Conservation (phyloP, 2,329 filamentous ascomycete species). For the Apiospora hydei region DNA sequence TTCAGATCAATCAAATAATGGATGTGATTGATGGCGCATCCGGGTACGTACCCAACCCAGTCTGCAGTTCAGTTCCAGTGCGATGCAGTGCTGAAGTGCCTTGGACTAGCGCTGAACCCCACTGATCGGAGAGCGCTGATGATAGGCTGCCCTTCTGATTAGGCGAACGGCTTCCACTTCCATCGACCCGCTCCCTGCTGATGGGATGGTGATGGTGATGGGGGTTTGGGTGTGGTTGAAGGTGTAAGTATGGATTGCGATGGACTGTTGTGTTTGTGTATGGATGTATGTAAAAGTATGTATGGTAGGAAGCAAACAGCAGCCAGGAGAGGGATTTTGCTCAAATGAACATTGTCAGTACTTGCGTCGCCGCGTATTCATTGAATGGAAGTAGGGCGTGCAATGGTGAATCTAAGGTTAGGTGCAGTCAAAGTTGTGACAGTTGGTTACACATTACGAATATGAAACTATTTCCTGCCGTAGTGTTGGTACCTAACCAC, state of each 20-base stretch:
- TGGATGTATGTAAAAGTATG: neutral
- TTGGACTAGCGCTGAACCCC: constrained; percentile 11
- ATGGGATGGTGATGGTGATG: neutral
- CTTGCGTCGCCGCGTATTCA: neutral
- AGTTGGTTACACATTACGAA: constrained; percentile 17
- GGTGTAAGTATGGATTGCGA: neutral
- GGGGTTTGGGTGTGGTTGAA: neutral
- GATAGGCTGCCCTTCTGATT: constrained; percentile 1
- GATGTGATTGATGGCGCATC: neutral
- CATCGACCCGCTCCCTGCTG: neutral
- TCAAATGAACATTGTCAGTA: neutral
- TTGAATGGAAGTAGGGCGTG: neutral
- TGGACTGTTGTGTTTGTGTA: neutral
- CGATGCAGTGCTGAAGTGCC: constrained; percentile 1
- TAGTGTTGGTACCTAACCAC: neutral
- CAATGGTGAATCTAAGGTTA: neutral
- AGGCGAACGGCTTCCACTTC: constrained; percentile 19
- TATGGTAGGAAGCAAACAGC: neutral
- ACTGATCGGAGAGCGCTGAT: constrained; percentile 4
- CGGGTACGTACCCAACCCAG: constrained; percentile 13
- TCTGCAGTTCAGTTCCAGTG: neutral
- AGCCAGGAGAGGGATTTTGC: neutral
- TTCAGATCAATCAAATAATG: constrained; percentile 21
- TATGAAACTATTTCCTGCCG: neutral
- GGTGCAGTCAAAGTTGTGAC: neutral